Percentiles rank a stretch among this genome's conserved stretches.
Evolutionary conservation across 768 basidiomycete genomes (phyloP).

Genomic region (Russula vinacea): DNA sequence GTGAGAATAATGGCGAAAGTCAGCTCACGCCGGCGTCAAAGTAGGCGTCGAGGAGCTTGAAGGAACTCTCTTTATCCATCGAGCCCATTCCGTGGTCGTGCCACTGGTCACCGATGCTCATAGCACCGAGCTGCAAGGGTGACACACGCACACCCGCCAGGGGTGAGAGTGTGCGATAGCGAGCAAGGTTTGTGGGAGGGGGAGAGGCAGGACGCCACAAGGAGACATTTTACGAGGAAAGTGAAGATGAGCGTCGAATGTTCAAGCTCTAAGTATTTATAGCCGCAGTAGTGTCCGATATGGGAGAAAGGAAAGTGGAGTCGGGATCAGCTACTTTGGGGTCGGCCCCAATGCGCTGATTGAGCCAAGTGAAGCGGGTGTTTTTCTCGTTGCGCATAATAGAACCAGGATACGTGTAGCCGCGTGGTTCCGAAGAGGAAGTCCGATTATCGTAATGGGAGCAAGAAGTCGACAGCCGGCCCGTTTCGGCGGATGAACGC

Average conservation of each 20-base stretch:
- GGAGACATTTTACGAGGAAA: background rate
- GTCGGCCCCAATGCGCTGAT: too few relatives aligned
- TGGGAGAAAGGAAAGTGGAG: too few relatives aligned
- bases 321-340: too few relatives aligned
- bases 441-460: too few relatives aligned
- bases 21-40: slow-evolving; percentile 48
- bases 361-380: too few relatives aligned
- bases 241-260: too few relatives aligned
- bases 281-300: too few relatives aligned
- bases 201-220: background rate
- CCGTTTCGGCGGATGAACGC: too few relatives aligned
- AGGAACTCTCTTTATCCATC: slow-evolving; percentile 44
- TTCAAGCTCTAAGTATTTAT: too few relatives aligned
- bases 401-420: too few relatives aligned
- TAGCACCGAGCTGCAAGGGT: slow-evolving; percentile 47
- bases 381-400: too few relatives aligned
- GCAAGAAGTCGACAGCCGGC: background rate
- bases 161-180: slow-evolving; percentile 43
- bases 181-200: slow-evolving; percentile 32
- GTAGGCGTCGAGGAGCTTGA: slow-evolving; percentile 48
- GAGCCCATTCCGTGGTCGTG: slow-evolving; percentile 38
- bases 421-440: too few relatives aligned
- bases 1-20: slow-evolving; percentile 19
- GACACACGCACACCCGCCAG: slow-evolving; percentile 48
- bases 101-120: slow-evolving; percentile 51